Base-by-base conservation (phyloP, 1,284 basidiomycete genomes). In the Trametes hirsuta region DNA sequence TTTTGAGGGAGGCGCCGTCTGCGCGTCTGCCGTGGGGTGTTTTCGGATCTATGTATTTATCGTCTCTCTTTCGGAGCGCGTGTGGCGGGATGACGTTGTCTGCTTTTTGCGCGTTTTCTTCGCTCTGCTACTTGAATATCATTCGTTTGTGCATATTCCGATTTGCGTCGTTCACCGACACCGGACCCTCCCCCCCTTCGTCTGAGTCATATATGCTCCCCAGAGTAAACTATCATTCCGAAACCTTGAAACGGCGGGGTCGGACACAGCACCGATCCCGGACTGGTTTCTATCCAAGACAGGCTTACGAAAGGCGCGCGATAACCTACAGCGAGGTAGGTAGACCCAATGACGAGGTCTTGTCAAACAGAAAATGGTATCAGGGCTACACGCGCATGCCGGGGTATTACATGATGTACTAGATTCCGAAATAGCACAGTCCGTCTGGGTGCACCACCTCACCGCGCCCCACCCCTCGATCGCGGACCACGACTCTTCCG, bases 1-100 rank as follows among this genome's bases (percentile, higher is more conserved):
- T 94, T 94, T 75, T 94, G 53, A 66, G 47, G 55, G n/a, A 4
- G 8, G 21, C 14, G 49, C 39, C 18, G 12, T n/a, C 22, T 5
- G 8, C 11, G n/a, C 21, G 45, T 18, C 42, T 41, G 24, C n/a
- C 11, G 39, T 24, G 44, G 49, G 48, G 36, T 42, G 8, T 46
- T 6, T 40, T 51, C 35, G 49, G 47, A 59, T 44, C 21, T 46
- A 39, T 59, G 45, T 63, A 59, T 63, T 61, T 59, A 59, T 65
- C 56, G 34, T 46, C 61, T 56, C 47, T 56, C 44, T 52, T 55
- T 47, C 48, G 47, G 51, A 55, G 40, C 21, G 22, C 34, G 42
- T 34, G 37, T 45, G 46, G 39, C 39, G 18, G 46, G 42, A 35
- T 40, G 21, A 15, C 36, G 30, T 30, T 30, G 30, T 30, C 5